Evolutionary conservation across 768 basidiomycete genomes (phyloP).

Genomic region (Suillus decipiens): DNA sequence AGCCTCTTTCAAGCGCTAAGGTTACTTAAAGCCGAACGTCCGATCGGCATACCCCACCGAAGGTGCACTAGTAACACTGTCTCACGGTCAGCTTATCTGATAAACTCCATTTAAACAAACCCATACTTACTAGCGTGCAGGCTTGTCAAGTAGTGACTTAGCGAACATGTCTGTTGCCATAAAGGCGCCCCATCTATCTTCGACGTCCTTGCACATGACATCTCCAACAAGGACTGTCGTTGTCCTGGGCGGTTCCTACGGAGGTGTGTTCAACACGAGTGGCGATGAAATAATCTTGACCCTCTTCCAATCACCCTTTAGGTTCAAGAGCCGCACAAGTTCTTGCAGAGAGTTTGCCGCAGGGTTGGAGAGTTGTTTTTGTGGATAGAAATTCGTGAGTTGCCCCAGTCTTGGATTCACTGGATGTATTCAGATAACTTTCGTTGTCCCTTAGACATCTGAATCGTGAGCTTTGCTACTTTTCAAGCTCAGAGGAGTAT

Average conservation of each 20-base stretch:
- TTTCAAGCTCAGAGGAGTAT: neutral
- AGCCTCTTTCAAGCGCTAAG: too few species aligned
- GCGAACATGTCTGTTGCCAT: neutral
- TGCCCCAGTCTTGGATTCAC: neutral
- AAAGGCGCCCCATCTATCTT: neutral
- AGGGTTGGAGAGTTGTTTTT: conserved; percentile 55
- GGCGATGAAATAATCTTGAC: conserved; percentile 11
- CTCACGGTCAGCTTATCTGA: neutral
- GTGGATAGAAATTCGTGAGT: conserved; percentile 62
- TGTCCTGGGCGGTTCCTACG: conserved; percentile 58
- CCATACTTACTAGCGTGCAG: neutral
- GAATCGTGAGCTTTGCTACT: conserved; percentile 39
- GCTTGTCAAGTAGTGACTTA: neutral
- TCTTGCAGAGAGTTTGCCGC: conserved; percentile 49
- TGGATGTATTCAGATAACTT: neutral
- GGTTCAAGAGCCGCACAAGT: conserved; percentile 52
- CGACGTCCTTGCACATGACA: neutral
- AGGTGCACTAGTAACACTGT: too few species aligned
- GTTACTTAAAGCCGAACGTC: too few species aligned
- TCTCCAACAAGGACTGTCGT: conserved; percentile 41
- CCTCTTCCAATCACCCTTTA: conserved; percentile 18
- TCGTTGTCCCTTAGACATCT: conserved; percentile 37
- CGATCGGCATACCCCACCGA: too few species aligned
- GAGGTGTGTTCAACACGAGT: conserved; percentile 38
- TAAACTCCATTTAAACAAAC: neutral